Evolutionary conservation across 2,329 filamentous ascomycete genomes (phyloP).

Genomic region (Diplodia mutila): DNA sequence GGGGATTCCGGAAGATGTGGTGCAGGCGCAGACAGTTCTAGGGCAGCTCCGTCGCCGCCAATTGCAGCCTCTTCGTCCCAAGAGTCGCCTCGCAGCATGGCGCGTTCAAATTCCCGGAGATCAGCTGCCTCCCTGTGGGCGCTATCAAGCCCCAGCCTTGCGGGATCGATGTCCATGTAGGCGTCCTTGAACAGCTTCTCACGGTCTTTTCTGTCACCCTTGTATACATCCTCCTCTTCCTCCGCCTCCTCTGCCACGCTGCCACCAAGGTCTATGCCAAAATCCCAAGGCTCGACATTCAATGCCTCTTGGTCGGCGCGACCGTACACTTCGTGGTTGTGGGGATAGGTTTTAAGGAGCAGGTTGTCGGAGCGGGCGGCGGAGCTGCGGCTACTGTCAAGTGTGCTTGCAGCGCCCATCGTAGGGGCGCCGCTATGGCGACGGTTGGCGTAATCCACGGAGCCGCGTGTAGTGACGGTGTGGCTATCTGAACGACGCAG

Average conservation of each 20-base stretch:
- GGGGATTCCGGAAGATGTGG: not conserved
- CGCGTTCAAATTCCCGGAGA: not conserved
- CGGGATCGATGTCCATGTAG: not conserved
- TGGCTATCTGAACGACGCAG: constrained; percentile 13
- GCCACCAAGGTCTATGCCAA: constrained; percentile 1
- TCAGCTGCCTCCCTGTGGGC: constrained; percentile 1
- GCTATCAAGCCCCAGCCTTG: not conserved
- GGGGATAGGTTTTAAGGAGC: constrained; percentile 9
- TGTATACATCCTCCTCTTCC: not conserved
- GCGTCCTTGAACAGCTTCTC: constrained; percentile 2
- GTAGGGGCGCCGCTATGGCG: constrained; percentile 12
- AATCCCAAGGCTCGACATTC: constrained; percentile 21
- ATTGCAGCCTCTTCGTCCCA: constrained; percentile 9
- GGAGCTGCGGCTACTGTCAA: constrained; percentile 18
- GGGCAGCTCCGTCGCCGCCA: not conserved
- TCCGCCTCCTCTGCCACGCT: constrained; percentile 3
- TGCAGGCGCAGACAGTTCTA: not conserved
- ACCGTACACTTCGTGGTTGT: constrained; percentile 25
- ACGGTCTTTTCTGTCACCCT: not conserved
- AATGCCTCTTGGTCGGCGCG: constrained; percentile 25
- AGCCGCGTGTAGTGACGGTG: not conserved
- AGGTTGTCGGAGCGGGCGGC: constrained; percentile 2
- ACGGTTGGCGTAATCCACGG: not conserved
- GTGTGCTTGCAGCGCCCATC: not conserved
- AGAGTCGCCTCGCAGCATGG: not conserved